These are phyloP conservation scores for Jackrogersella minutella DNA, from an alignment of 495 filamentous ascomycete genomes.

Conservation along the genomic window DNA sequence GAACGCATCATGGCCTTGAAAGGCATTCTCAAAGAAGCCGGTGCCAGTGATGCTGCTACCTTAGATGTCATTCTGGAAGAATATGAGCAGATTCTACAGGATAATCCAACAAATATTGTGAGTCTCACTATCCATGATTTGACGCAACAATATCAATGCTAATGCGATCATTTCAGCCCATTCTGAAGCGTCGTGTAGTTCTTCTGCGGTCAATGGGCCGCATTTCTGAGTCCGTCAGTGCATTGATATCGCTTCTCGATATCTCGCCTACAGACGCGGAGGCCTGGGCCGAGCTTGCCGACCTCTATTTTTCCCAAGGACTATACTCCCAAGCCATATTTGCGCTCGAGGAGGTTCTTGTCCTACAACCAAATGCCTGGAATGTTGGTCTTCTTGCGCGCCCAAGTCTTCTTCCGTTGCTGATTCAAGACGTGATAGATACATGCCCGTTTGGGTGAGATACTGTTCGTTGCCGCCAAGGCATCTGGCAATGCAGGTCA, in stretches of 20 bases:
- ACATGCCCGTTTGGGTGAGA: slow-evolving; percentile 86
- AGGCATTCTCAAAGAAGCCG: slow-evolving; percentile 87
- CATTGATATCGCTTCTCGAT: slow-evolving; percentile 77
- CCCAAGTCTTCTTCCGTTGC: slow-evolving; percentile 15
- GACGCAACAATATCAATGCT: slow-evolving; percentile 35
- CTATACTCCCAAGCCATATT: slow-evolving; percentile 83
- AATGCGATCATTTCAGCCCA: slow-evolving; percentile 63
- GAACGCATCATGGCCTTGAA: slow-evolving; percentile 82
- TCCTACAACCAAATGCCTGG: slow-evolving; percentile 93
- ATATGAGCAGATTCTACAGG: slow-evolving; percentile 77
- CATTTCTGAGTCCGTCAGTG: slow-evolving; percentile 73
- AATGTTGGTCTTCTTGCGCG: slow-evolving; percentile 68
- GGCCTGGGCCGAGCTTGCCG: slow-evolving; percentile 90
- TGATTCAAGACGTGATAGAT: slow-evolving; percentile 61
- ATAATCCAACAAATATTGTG: slow-evolving; percentile 84
- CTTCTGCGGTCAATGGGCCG: slow-evolving; percentile 76
- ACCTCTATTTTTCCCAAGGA: slow-evolving; percentile 81
- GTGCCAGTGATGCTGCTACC: slow-evolving; percentile 67
- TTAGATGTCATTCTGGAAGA: slow-evolving; percentile 73
- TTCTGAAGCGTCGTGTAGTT: slow-evolving; percentile 85
- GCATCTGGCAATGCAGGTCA: slow-evolving; percentile 58
- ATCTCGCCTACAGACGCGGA: slow-evolving; percentile 90
- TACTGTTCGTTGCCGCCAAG: slow-evolving; percentile 73
- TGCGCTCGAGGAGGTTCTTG: slow-evolving; percentile 86
- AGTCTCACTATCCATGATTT: slow-evolving; percentile 39